Base-by-base conservation (phyloP, 1,139 yeast genomes). In the Wickerhamomyces sp. region DNA sequence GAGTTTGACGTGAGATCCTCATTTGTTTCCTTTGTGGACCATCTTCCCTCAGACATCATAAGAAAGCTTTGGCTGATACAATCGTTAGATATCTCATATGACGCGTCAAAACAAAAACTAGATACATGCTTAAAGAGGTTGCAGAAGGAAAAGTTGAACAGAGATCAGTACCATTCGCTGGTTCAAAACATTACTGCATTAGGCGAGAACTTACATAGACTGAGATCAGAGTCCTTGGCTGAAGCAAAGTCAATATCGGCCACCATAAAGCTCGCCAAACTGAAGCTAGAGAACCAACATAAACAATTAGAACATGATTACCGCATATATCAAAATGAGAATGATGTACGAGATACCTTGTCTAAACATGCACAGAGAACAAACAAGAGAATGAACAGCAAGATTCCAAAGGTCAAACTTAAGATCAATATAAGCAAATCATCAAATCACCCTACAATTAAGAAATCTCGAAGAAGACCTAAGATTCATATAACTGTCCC, bases 31-130 rank as follows among this genome's bases (percentile, higher is more conserved):
- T 56, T 65, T 1, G 58, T 75, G 49, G 80, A 75, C 51, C 79
- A 75, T 52, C 56, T 75, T 23, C 79, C 79, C 0, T 71, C 78
- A 45, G 79, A 75, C 45, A 57, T 75, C 14, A 69, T 72, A 7
- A 58, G 79, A 34, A 68, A 74, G 31, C 54, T 75, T 34, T 75
- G 79, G 79, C 52, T 72, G 8, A 61, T 72, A 6, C 79, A 74
- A 50, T 62, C 68, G 6, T 56, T 75, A 27, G 68, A 70, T 44
- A 47, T 67, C 11, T 55, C 60, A 33, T 59, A 61, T 27, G 60
- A 50, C 27, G 48, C 54, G 27, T 35, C 56, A 2, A 54, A 47
- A 36, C 40, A 39, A 11, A 47, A 43, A 45, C 49, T 53, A n/a
- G 53, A 44, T 27, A 26, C 38, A 2, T 30, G 36, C 5, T 44